Evolutionary conservation across 306 rosid genomes (phyloP).

Genomic region (Quercus ilex): DNA sequence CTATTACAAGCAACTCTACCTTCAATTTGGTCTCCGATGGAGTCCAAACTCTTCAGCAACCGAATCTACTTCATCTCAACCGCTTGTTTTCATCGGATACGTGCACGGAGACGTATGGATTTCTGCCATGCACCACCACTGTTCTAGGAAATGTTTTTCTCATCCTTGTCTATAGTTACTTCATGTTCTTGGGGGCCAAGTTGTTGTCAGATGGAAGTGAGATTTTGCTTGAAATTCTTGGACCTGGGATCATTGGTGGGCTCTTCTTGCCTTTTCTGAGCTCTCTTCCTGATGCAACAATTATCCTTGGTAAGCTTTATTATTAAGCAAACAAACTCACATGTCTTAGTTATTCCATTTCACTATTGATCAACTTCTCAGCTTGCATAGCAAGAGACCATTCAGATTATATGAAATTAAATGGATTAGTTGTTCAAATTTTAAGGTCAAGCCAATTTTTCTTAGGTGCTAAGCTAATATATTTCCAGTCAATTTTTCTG

Average conservation of each 20-base stretch:
- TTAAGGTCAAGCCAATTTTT: not conserved
- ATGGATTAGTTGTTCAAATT: not conserved
- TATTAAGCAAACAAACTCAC: not conserved
- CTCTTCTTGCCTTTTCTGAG: conserved; percentile 43
- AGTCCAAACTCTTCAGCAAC: conserved; percentile 14
- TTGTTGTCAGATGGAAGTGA: conserved; percentile 39
- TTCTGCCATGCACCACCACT: conserved; percentile 43
- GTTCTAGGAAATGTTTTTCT: conserved; percentile 38
- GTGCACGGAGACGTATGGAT: conserved; percentile 43
- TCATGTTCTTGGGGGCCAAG: conserved; percentile 47
- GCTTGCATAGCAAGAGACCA: too few species aligned
- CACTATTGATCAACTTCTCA: not conserved
- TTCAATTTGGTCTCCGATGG: conserved; percentile 23
- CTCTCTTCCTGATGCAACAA: conserved; percentile 44
- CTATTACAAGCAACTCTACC: conserved; percentile 4
- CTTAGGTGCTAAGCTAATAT: too few species aligned
- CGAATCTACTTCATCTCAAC: not conserved
- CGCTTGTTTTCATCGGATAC: conserved; percentile 3
- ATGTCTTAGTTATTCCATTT: not conserved
- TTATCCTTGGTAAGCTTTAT: conserved; percentile 41
- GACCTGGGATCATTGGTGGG: conserved; percentile 50
- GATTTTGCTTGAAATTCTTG: conserved; percentile 47
- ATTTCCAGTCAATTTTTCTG: not conserved
- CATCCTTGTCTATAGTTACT: conserved; percentile 42
- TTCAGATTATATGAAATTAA: not conserved